Evolutionary conservation across 2,329 filamentous ascomycete genomes (phyloP), one percentile per base, ranked within the genome.

Genomic region (Penicillium hordei): DNA sequence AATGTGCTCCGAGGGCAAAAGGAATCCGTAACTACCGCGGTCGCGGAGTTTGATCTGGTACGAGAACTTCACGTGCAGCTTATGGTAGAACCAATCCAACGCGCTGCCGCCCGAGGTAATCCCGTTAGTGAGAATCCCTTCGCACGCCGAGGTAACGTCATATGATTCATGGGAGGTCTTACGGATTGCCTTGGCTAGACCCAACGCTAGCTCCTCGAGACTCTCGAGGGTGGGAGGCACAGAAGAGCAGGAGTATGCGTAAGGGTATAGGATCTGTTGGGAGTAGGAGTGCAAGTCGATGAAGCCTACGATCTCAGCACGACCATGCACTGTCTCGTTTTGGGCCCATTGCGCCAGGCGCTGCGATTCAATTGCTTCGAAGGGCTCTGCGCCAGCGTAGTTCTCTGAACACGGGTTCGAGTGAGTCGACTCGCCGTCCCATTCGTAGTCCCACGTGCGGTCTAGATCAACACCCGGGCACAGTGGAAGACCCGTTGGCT

Each of bases 1-100:
- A 58, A 97, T 97, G 59, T 95, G 84, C 57, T 94, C 89, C 57
- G 85, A 88, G 0, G 94, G 94, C 4, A 97, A 79, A 48, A 99
- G 78, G 72, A 97, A 99, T 0, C 94, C 94, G 72, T 97, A 97
- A 72, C 87, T 94, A 10, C 94, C 94, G 0, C 90, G 94, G 72
- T 99, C 94, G 48, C 94, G 83, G 29, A 99, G 80, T 78, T 97
- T 97, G 76, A 89, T 89, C 79, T 97, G 94, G 73, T 95, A 97
- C 58, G 91, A 90, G 72, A 91, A 96, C 61, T 86, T 87, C 19
- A 93, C 90, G 46, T 83, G 80, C 60, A 97, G 76, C 68, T 95
- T 89, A 66, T 96, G 90, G 72, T 96, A 96, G 75, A 99, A 96
- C 86, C 90, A 97, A 75, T 97, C 94, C 42, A 97, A 86, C 1